phyloP scores from a whole-genome alignment of 2,329 filamentous ascomycete species.

The Pleurostoma richardsiae region DNA sequence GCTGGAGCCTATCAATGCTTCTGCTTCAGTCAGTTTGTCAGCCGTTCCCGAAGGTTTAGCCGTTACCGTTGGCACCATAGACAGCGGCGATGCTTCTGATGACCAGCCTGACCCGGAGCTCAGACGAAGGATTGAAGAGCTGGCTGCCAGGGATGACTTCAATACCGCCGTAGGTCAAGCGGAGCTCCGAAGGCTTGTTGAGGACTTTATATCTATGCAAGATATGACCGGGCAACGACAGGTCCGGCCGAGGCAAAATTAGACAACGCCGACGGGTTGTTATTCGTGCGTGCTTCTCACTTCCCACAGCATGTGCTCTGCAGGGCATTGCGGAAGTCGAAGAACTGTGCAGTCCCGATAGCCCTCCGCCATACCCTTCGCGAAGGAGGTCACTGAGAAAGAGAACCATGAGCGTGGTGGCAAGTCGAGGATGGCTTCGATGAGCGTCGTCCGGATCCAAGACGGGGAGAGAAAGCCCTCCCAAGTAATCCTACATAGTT shows the following conservation, averaged over 20 bases:
- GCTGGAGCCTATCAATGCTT: slow-evolving; percentile 19
- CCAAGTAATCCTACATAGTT: slow-evolving; percentile 51
- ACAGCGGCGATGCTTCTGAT: slow-evolving; percentile 43
- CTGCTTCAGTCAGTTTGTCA: slow-evolving; percentile 38
- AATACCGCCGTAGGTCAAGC: slow-evolving; percentile 74
- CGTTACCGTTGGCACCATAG: slow-evolving; percentile 73
- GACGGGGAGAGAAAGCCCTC: slow-evolving; percentile 49
- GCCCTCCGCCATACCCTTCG: slow-evolving; percentile 35
- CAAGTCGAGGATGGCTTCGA: slow-evolving; percentile 35
- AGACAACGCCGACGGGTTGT: slow-evolving; percentile 5
- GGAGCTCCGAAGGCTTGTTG: slow-evolving; percentile 71
- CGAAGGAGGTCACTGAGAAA: slow-evolving; percentile 46
- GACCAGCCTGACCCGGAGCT: slow-evolving; percentile 74
- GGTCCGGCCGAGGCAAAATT: slow-evolving; percentile 57
- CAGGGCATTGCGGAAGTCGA: slow-evolving; percentile 39
- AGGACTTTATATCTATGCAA: slow-evolving; percentile 71
- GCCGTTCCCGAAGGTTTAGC: slow-evolving; percentile 70
- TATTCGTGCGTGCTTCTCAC: slow-evolving; percentile 37
- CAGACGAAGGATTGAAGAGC: slow-evolving; percentile 77
- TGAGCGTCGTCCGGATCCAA: slow-evolving; percentile 46
- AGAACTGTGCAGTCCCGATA: slow-evolving; percentile 48
- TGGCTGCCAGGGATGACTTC: slow-evolving; percentile 81
- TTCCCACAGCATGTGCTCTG: slow-evolving; percentile 59
- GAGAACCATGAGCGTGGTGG: slow-evolving; percentile 50
- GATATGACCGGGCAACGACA: slow-evolving; percentile 59